Percentiles rank a stretch among this genome's conserved stretches.
Evolutionary conservation across 257 asterid species (phyloP).

Genomic region (Ligustrum vulgare): DNA sequence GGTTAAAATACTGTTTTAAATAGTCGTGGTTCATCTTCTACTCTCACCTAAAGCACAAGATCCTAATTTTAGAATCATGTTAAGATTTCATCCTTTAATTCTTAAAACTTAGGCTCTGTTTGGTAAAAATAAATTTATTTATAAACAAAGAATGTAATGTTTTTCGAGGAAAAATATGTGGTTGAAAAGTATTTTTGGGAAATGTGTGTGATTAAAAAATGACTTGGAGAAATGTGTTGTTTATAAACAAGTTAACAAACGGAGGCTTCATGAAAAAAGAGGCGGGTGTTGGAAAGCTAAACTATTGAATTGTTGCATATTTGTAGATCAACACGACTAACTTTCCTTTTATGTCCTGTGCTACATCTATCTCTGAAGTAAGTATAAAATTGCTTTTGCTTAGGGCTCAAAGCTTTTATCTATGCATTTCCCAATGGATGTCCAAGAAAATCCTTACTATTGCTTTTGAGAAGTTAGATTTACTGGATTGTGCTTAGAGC

Average conservation of each 20-base stretch:
- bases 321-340: neutral
- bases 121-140: too few species aligned
- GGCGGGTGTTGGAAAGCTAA: neutral
- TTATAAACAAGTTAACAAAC: too few species aligned
- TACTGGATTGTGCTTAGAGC: neutral
- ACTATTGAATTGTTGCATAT: neutral
- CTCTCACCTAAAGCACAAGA: neutral
- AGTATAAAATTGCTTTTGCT: neutral
- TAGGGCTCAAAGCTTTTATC: neutral
- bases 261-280: too few species aligned
- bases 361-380: neutral
- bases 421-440: neutral
- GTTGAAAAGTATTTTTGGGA: too few species aligned
- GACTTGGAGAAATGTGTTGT: too few species aligned
- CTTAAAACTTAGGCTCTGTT: too few species aligned
- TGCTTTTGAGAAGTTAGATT: neutral
- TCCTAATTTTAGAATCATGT: neutral
- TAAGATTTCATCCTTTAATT: neutral
- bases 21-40: neutral
- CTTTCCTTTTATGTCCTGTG: neutral
- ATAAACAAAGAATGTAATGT: too few species aligned
- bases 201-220: too few species aligned
- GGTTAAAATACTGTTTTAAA: neutral
- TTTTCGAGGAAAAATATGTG: too few species aligned
- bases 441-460: neutral